These are phyloP conservation scores for Exserohilum turcica DNA, from an alignment of 2,329 filamentous ascomycete genomes.

Conservation along the genomic window DNA sequence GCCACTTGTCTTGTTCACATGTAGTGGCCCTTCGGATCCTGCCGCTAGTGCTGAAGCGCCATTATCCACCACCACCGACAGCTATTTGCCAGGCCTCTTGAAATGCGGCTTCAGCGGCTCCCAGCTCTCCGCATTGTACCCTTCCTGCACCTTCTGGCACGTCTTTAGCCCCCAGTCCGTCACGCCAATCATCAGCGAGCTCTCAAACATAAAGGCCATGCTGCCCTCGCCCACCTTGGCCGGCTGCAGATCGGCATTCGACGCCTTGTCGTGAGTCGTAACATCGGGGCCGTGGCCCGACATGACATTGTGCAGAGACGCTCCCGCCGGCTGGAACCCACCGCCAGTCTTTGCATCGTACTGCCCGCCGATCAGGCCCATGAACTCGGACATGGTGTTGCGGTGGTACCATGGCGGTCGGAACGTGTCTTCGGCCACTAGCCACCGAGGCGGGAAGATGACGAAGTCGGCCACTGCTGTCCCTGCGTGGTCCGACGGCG, in stretches of 20 bases:
- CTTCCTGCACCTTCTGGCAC: constrained; percentile 71
- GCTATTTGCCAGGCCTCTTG: constrained; percentile 35
- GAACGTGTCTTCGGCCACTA: constrained; percentile 72
- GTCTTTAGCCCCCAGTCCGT: constrained; percentile 73
- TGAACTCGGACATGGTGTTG: constrained; percentile 72
- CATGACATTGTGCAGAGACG: constrained; percentile 75
- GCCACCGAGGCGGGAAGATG: constrained; percentile 74
- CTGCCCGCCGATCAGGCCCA: constrained; percentile 66
- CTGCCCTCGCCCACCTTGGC: constrained; percentile 66
- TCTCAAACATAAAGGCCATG: constrained; percentile 72
- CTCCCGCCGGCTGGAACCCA: constrained; percentile 67
- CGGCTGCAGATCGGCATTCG: constrained; percentile 60
- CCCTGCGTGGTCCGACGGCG: constrained; percentile 60
- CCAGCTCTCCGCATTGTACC: constrained; percentile 85
- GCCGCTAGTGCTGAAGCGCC: constrained; percentile 22
- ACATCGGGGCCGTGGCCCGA: constrained; percentile 70
- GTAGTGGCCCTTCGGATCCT: constrained; percentile 28
- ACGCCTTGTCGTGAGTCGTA: constrained; percentile 63
- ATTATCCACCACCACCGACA: too few species aligned
- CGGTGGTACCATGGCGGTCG: constrained; percentile 75
- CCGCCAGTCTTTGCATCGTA: constrained; percentile 65
- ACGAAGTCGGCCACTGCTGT: constrained; percentile 71
- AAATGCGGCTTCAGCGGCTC: constrained; percentile 58
- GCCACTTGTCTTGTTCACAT: constrained; percentile 15
- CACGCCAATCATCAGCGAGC: constrained; percentile 71